Base-by-base conservation (phyloP, 2,329 filamentous ascomycete species). In the Ophiostoma perfectum region DNA sequence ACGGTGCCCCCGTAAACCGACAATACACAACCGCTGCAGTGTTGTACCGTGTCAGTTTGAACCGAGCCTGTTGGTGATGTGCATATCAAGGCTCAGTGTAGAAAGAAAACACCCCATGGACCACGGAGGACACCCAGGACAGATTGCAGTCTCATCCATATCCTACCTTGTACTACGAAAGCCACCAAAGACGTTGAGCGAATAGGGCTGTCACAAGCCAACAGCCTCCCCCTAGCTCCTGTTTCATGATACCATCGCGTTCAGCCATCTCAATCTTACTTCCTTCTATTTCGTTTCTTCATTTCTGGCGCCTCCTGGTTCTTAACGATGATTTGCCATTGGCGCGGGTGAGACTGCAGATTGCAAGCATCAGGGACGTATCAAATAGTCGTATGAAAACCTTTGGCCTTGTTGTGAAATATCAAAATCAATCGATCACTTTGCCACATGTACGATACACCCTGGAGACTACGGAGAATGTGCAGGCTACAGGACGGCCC, bases 171-270 rank as follows among this genome's bases (percentile, higher is more conserved):
- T 55, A 27, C 9, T n/a, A 55, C 7, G 4, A 55, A 55, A 36
- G 49, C 49, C 49, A 55, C 27, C 49, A 55, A 47, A 45, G 44
- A 12, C 42, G 63, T 52, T 65, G 64, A 18, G 64, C 64, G 64
- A 65, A 65, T 65, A 18, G 44, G 52, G 67, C 52, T 52, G 67
- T 55, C 41, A 38, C 14, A 52, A 14, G 7, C 38, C 49, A 36
- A 38, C 39, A 6, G 27, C n/a, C 63, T 45, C 38, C 5, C 16
- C 12, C 42, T 65, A 65, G 64, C 67, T 66, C 58, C 42, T 64
- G 67, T 69, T 69, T 69, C 64, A 64, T 52, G 44, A 55, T 44
- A 62, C 5, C 27, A 64, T 49, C 18, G 18, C 42, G 18, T 58
- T 18, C 39, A 44, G 62, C 62, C 62, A 27, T 45, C 39, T 64